Base-by-base conservation (phyloP, 2,329 filamentous ascomycete genomes). In the Tolypocladium cylindrosporum region DNA sequence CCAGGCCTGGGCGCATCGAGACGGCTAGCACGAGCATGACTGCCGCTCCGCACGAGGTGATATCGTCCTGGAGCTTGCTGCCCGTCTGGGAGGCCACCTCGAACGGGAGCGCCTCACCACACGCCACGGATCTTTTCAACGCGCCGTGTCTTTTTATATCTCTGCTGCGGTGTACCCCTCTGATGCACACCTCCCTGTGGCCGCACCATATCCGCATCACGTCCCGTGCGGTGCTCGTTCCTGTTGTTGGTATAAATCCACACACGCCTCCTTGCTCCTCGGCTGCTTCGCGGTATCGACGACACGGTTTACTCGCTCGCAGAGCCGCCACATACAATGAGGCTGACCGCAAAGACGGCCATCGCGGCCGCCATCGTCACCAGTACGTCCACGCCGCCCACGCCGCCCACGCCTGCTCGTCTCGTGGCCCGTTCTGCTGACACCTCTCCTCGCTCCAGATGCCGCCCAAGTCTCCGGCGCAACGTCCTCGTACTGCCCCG, bases 401-500 rank as follows among this genome's bases (percentile, higher is more conserved):
- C 6, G 19, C 43, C 40, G 5, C 31, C 7, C 39, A 21, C 21
- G 39, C 42, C 24, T 41, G 14, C 27, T 24, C 19, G 3, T 8
- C 27, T 16, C 21, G 27, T 31, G 24, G 16, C 31, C 27, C 24
- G 1, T 19, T 24, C 27, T 21, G 55, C 40, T 51, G 11, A 52
- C 45, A 16, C 19, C 4, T 4, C 31, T 16, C 14, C 24, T 31
- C 45, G 45, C 45, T 34, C 31, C 41, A 72, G 69, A 63, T 55
- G 60, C 60, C 11, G 55, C 59, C 19, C 59, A 57, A 13, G 60
- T 60, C 21, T 63, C 59, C 7, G 69, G 69, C 53, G 63, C 64
- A 34, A 66, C 69, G 27, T 63, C 67, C 3, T 66, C 70, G 4
- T 70, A 71, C 63, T 84, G 80, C 63, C 74, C 78, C 48, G 66